These are phyloP conservation scores for Cyphellophora europaea DNA, from an alignment of 2,329 filamentous ascomycete genomes.

Conservation along the genomic window DNA sequence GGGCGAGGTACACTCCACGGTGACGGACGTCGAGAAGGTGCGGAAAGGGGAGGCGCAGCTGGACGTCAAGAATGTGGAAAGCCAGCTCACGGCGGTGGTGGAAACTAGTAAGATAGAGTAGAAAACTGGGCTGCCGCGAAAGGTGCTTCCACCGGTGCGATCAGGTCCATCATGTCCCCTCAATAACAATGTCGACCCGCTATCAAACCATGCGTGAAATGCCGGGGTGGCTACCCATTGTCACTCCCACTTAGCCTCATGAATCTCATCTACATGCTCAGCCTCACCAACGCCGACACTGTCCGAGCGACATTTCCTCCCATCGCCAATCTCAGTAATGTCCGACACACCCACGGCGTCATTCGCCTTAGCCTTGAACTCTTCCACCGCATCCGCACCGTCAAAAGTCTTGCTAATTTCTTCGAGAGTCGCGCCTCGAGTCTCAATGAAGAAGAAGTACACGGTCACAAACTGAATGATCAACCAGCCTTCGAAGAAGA, in stretches of 20 bases:
- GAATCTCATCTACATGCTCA: conserved; percentile 6
- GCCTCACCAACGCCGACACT: conserved; percentile 1
- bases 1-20: not conserved
- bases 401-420: conserved; percentile 23
- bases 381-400: conserved; percentile 40
- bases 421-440: conserved; percentile 21
- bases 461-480: conserved; percentile 31
- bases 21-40: conserved; percentile 2
- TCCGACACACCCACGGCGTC: conserved; percentile 7
- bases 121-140: too few relatives aligned
- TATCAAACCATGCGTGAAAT: too few relatives aligned
- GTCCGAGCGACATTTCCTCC: conserved; percentile 1
- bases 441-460: conserved; percentile 21
- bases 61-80: not conserved
- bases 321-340: conserved; percentile 1
- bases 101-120: too few relatives aligned
- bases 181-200: too few relatives aligned
- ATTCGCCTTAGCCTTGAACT: conserved; percentile 40
- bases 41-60: conserved; percentile 1
- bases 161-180: too few relatives aligned
- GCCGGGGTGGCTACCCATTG: too few relatives aligned
- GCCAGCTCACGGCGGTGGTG: too few relatives aligned
- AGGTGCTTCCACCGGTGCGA: too few relatives aligned
- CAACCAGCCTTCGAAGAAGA: conserved; percentile 30
- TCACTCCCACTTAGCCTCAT: conserved; percentile 1